These are phyloP conservation scores for Bruguiera hainesii DNA, from an alignment of 441 rosid species.

Conservation along the genomic window DNA sequence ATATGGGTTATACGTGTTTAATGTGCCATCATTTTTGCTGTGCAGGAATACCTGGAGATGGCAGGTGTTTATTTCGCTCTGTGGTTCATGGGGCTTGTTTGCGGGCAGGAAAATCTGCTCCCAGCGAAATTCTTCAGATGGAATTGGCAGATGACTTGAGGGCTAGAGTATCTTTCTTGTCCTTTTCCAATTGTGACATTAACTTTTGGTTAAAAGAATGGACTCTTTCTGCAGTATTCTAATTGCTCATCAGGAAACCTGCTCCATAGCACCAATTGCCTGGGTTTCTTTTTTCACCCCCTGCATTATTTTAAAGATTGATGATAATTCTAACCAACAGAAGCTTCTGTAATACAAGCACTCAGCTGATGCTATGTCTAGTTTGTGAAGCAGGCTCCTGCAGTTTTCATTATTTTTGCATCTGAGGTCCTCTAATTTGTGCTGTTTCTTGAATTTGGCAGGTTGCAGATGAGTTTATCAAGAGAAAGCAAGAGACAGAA, in stretches of 20 bases:
- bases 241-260: too few species aligned
- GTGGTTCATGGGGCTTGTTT: constrained; percentile 83
- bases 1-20: not conserved
- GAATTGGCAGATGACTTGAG: constrained; percentile 81
- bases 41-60: constrained; percentile 94
- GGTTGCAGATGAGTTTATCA: constrained; percentile 95
- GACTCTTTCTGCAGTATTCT: too few species aligned
- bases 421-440: constrained; percentile 10
- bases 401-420: constrained; percentile 12
- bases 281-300: too few species aligned
- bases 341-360: not conserved
- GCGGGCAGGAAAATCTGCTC: constrained; percentile 59
- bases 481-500: constrained; percentile 81
- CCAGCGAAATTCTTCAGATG: constrained; percentile 57
- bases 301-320: not conserved
- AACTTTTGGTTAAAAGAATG: too few species aligned
- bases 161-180: constrained; percentile 38
- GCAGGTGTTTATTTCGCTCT: constrained; percentile 91
- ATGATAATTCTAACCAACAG: not conserved
- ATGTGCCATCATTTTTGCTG: constrained; percentile 9
- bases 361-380: not conserved
- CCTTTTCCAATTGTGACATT: not conserved
- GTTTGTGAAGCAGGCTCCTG: constrained; percentile 3
- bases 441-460: constrained; percentile 32
- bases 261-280: too few species aligned